Evolutionary conservation across 495 filamentous ascomycete genomes (phyloP).

Genomic region (Xylaria cubensis): DNA sequence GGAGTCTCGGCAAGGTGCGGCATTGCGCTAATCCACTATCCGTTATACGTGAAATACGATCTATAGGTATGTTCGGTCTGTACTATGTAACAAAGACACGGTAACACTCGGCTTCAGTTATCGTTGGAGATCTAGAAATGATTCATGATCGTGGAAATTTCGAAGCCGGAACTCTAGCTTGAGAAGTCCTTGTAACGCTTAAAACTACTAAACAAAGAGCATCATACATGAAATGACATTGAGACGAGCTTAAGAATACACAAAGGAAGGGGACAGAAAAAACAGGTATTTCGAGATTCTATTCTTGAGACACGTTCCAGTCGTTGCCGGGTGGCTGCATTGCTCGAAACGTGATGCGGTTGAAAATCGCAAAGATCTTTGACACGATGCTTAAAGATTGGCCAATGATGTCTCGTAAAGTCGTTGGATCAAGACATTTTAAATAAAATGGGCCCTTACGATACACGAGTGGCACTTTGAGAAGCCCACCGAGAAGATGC

Average conservation of each 20-base stretch:
- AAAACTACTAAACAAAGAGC: neutral
- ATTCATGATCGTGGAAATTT: neutral
- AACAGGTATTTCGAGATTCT: neutral
- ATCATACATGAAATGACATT: neutral
- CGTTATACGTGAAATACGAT: slow-evolving; percentile 10
- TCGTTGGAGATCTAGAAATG: neutral
- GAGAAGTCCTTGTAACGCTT: neutral
- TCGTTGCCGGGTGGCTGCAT: neutral
- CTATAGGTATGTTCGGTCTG: slow-evolving; percentile 7
- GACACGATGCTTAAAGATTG: neutral
- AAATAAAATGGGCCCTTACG: slow-evolving; percentile 4
- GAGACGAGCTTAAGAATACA: neutral
- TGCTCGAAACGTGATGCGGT: neutral
- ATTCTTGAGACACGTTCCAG: neutral
- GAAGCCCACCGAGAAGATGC: slow-evolving; percentile 3
- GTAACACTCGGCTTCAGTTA: neutral
- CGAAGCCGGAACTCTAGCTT: neutral
- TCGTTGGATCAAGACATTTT: neutral
- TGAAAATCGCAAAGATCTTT: neutral
- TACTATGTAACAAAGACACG: neutral
- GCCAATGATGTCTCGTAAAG: slow-evolving; percentile 11
- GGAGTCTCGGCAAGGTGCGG: slow-evolving; percentile 28
- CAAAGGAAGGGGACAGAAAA: neutral
- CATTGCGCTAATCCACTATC: neutral
- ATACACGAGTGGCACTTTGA: neutral